These are phyloP conservation scores for Mortierella sp. DNA, from an alignment of 371 early-diverging fungal genomes.

Conservation along the genomic window DNA sequence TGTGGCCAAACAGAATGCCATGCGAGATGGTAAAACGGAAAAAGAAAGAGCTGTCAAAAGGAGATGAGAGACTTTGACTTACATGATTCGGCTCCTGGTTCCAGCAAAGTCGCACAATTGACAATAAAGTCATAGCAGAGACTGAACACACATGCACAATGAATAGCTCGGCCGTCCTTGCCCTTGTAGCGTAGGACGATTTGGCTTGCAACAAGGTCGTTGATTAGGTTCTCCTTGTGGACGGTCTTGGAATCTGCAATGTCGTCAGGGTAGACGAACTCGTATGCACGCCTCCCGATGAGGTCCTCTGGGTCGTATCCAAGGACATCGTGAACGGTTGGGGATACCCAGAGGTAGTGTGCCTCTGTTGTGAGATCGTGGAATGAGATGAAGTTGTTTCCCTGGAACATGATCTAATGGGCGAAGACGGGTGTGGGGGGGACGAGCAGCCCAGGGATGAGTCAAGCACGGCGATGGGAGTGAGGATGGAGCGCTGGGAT, in stretches of 20 bases:
- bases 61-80: slow-evolving; percentile 1
- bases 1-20: too few relatives aligned
- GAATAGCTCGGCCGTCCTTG: slow-evolving; percentile 15
- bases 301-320: slow-evolving; percentile 63
- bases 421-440: too few relatives aligned
- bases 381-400: slow-evolving; percentile 59
- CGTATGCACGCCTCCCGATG: slow-evolving; percentile 56
- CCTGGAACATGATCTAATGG: slow-evolving; percentile 19
- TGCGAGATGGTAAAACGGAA: too few relatives aligned
- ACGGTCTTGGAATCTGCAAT: slow-evolving; percentile 32
- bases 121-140: slow-evolving; percentile 27
- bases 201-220: slow-evolving; percentile 56
- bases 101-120: slow-evolving; percentile 15
- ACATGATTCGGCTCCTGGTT: slow-evolving; percentile 13
- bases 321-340: slow-evolving; percentile 57
- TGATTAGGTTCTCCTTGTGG: slow-evolving; percentile 56
- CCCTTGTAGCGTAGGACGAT: slow-evolving; percentile 14
- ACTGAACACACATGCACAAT: slow-evolving; percentile 20
- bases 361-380: slow-evolving; percentile 63
- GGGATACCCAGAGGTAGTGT: slow-evolving; percentile 58
- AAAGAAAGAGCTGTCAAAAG: too few relatives aligned
- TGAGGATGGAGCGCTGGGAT: too few relatives aligned
- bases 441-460: too few relatives aligned
- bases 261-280: slow-evolving; percentile 57
- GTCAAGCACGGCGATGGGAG: too few relatives aligned